Base-by-base conservation (phyloP, 768 basidiomycete genomes). In the Boletellus ananas region DNA sequence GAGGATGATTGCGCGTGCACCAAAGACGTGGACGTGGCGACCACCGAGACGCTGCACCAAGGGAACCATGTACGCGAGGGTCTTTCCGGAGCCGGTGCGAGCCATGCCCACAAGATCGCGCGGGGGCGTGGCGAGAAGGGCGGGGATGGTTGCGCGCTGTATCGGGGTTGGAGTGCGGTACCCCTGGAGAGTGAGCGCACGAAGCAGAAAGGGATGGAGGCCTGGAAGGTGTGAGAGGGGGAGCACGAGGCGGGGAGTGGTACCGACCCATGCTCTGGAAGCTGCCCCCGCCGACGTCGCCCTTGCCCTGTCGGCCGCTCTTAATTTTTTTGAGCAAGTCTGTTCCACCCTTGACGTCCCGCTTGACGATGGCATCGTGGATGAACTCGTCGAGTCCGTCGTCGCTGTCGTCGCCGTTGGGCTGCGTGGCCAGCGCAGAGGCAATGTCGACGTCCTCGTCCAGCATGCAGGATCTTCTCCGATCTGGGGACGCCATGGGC, bases 81-180 rank as follows among this genome's bases (percentile, higher is more conserved):
- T 94, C 72, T 98, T 98, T 52, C 96, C 96, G 2, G 94, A 96
- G 36, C 96, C 96, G 4, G 96, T 99, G 34, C 96, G 81, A 34
- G 96, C 95, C 96, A 98, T 99, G 36, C 92, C 95, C 13, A 98
- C 92, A 13, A 99, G 82, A 70, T 96, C 94, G 45, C 89, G 77
- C 9, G 94, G 92, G 35, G 94, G 93, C 36, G 79, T 82, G 12
- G 85, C 69, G 34, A 98, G 80, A 36, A 96, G 79, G 17, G 84
- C 75, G 6, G 96, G 96, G 39, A 99, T 90, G 3, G 93, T 74
- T 20, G 88, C 78, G 6, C 95, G 83, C 68, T 99, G 96, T 43
- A 99, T 98, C 0, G 96, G 96, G 0, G 96, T 99, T 13, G 96
- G 96, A 38, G 85, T 87, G 33, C 90, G 86, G 69, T 91, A 97